These are phyloP conservation scores for Diaporthe amygdali DNA, from an alignment of 2,329 filamentous ascomycete species.

Conservation along the genomic window DNA sequence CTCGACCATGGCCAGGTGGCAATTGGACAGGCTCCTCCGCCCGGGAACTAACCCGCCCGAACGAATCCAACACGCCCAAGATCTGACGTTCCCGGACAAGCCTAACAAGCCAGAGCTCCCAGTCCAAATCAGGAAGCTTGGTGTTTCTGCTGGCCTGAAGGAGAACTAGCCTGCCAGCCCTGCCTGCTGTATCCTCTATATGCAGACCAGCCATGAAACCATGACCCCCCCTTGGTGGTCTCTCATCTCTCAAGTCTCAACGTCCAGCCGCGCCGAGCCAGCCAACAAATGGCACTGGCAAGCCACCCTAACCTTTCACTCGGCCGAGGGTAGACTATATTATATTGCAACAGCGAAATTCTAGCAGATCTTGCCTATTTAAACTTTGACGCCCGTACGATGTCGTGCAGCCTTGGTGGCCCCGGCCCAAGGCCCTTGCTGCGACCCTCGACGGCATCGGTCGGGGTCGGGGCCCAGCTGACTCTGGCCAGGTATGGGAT, in stretches of 20 bases:
- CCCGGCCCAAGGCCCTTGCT: not conserved
- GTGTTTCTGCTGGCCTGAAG: conserved; percentile 13
- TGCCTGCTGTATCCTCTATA: not conserved
- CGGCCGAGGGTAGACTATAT: conserved; percentile 7
- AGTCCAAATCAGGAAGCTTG: conserved; percentile 9
- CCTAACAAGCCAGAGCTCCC: not conserved
- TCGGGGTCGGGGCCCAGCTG: not conserved
- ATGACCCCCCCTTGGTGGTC: not conserved
- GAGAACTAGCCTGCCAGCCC: conserved; percentile 1
- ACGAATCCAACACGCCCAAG: conserved; percentile 12
- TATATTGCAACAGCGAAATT: not conserved
- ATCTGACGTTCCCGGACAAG: conserved; percentile 1
- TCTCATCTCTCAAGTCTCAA: not conserved
- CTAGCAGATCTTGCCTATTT: not conserved
- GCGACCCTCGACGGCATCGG: not conserved
- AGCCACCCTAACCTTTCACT: conserved; percentile 1
- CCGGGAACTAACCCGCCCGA: conserved; percentile 12
- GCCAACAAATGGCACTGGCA: not conserved
- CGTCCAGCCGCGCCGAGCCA: not conserved
- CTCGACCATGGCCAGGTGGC: not conserved
- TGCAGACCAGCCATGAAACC: conserved; percentile 8
- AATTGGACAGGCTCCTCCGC: not conserved
- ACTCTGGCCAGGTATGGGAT: not conserved
- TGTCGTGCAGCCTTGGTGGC: conserved; percentile 22
- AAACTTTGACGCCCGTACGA: conserved; percentile 16